phyloP scores from a whole-genome alignment of 2,329 filamentous ascomycete genomes.

The Dichotomopilus funicola region DNA sequence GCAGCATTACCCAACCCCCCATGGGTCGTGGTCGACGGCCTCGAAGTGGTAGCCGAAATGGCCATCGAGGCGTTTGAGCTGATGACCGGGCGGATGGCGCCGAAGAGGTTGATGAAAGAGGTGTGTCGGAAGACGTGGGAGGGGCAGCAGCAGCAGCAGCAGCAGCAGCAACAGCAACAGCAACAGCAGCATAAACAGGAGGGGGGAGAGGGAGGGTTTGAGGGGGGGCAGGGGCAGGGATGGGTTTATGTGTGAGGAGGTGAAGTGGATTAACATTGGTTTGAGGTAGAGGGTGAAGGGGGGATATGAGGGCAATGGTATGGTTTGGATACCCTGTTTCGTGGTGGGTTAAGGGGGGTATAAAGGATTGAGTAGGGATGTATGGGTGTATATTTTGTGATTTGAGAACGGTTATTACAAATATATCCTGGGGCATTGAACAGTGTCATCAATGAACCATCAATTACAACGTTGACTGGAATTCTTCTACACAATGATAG shows the following conservation, averaged over 20 bases:
- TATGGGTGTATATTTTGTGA: too few relatives aligned
- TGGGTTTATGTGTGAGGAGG: not conserved
- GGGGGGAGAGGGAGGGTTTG: not conserved
- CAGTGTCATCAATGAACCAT: too few relatives aligned
- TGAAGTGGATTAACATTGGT: too few relatives aligned
- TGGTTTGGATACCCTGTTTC: not conserved
- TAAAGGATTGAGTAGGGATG: too few relatives aligned
- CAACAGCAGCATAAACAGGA: too few relatives aligned
- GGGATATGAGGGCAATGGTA: not conserved
- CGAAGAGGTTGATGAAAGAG: conserved; percentile 60
- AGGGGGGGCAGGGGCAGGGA: not conserved
- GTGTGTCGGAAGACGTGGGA: conserved; percentile 43
- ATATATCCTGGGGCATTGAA: too few relatives aligned
- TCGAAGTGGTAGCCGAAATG: conserved; percentile 68
- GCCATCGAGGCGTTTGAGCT: conserved; percentile 71
- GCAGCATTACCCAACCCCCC: conserved; percentile 35
- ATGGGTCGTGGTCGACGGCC: conserved; percentile 66
- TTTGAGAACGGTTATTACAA: too few relatives aligned
- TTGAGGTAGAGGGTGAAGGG: not conserved
- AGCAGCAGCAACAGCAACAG: not conserved
- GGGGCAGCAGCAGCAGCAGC: conserved; percentile 9
- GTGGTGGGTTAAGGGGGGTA: too few relatives aligned
- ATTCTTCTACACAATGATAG: too few relatives aligned
- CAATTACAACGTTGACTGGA: too few relatives aligned
- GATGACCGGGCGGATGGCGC: conserved; percentile 66